These are phyloP conservation scores for Fusarium brevicatenulatum DNA, from an alignment of 2,329 filamentous ascomycete species.

Conservation along the genomic window DNA sequence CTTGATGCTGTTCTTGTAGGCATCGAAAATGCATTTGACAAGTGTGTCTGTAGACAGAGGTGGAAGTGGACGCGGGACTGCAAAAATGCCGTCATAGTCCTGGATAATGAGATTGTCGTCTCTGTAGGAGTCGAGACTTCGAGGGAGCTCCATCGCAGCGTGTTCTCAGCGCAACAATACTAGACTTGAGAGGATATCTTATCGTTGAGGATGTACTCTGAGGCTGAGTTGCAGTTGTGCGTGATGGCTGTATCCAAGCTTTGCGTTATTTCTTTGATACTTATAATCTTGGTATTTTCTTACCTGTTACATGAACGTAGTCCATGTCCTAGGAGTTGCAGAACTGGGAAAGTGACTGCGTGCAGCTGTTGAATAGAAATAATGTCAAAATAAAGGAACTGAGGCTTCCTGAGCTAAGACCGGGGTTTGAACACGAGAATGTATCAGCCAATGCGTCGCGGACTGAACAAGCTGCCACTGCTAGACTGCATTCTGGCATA, in stretches of 20 bases:
- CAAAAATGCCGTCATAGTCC: neutral
- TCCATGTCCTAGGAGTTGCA: rapidly evolving
- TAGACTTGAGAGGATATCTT: no score
- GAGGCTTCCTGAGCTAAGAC: neutral
- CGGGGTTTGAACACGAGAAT: no score
- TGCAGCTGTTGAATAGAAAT: neutral
- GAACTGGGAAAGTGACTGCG: no score
- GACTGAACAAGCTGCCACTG: neutral
- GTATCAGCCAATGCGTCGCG: rapidly evolving
- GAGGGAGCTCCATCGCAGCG: neutral
- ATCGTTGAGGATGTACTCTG: rapidly evolving
- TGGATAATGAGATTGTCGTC: neutral
- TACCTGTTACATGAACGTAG: no score
- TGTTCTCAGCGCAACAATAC: no score
- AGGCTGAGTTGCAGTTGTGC: no score
- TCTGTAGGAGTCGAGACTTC: neutral
- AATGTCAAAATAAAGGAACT: neutral
- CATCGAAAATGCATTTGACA: neutral
- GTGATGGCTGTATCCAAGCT: neutral
- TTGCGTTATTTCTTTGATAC: neutral
- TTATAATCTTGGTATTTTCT: no score
- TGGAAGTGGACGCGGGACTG: neutral
- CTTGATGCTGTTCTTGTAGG: neutral
- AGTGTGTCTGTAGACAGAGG: neutral
- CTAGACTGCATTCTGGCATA: rapidly evolving